phyloP scores from a whole-genome alignment of 257 asterid species.

The Apocynum venetum region DNA sequence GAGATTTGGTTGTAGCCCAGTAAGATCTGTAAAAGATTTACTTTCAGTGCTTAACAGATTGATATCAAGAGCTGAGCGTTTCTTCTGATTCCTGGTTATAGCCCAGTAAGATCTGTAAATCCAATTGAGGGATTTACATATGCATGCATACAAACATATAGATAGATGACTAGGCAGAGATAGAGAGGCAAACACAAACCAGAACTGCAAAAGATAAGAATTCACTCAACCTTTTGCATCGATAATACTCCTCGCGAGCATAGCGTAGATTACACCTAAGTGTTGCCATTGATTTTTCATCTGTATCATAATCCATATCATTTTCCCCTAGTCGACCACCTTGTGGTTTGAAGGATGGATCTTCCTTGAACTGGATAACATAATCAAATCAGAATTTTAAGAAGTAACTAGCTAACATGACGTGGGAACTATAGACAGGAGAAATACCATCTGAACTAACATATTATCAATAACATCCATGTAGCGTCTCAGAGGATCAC shows the following conservation, averaged over 20 bases:
- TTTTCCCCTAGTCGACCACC: conserved; percentile 95
- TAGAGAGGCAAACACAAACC: not conserved
- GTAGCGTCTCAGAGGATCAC: conserved; percentile 85
- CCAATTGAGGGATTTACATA: not conserved
- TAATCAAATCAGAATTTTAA: conserved; percentile 22
- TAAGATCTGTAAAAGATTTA: not conserved
- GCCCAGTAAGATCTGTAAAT: not conserved
- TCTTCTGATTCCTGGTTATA: not conserved
- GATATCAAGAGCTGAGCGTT: not conserved
- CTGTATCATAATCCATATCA: conserved; percentile 98
- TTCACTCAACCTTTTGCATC: conserved; percentile 74
- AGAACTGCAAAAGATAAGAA: not conserved
- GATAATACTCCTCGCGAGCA: conserved; percentile 95
- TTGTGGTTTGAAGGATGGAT: conserved; percentile 98
- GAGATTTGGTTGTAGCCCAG: not conserved
- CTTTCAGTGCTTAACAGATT: not conserved
- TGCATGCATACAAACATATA: not conserved
- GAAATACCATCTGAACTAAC: conserved; percentile 84
- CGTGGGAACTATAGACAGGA: conserved; percentile 22
- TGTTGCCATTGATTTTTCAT: conserved; percentile 98
- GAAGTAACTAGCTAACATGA: conserved; percentile 17
- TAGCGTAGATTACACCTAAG: conserved; percentile 88
- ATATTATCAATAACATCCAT: conserved; percentile 91
- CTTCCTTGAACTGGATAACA: conserved; percentile 64
- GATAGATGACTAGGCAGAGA: not conserved